A percentile compares a stretch with the other conserved stretches of the same genome.
phyloP scores from a whole-genome alignment of 169 alveolate species.

The Plasmodium billcollinsi region DNA sequence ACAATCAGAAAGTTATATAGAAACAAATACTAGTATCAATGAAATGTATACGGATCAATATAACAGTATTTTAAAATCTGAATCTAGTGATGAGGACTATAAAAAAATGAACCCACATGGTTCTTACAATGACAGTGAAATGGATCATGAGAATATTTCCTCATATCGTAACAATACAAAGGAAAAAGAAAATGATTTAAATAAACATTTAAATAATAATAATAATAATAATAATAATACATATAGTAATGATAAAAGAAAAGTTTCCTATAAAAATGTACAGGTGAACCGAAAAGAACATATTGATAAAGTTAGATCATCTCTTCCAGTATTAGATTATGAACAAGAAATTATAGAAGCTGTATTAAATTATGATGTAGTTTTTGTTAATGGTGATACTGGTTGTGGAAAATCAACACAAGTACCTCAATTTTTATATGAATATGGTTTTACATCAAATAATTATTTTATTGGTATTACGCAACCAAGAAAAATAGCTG shows the following conservation, averaged over 20 bases:
- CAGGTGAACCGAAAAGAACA: slow-evolving; percentile 79
- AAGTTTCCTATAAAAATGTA: slow-evolving; percentile 71
- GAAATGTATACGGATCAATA: no score
- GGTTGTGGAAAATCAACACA: slow-evolving; percentile 99
- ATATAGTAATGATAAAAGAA: slow-evolving; percentile 13
- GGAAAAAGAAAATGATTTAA: neutral
- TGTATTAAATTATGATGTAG: slow-evolving; percentile 92
- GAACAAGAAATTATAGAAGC: slow-evolving; percentile 95
- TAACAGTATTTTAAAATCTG: no score
- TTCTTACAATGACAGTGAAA: neutral
- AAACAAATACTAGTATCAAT: no score
- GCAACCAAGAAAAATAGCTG: slow-evolving; percentile 98
- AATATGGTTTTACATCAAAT: slow-evolving; percentile 90
- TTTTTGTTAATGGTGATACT: slow-evolving; percentile 97
- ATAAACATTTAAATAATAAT: neutral
- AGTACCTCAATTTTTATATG: slow-evolving; percentile 97
- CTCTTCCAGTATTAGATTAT: slow-evolving; percentile 91
- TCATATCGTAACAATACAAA: neutral
- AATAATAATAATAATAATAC: neutral
- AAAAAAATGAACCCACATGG: neutral
- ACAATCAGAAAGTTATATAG: neutral
- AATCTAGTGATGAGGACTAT: no score
- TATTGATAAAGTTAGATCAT: slow-evolving; percentile 84
- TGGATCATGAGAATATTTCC: neutral
- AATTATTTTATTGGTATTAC: slow-evolving; percentile 92